Conservation (phyloP, 495 filamentous ascomycete species). For the Aspergillus hancockii region DNA sequence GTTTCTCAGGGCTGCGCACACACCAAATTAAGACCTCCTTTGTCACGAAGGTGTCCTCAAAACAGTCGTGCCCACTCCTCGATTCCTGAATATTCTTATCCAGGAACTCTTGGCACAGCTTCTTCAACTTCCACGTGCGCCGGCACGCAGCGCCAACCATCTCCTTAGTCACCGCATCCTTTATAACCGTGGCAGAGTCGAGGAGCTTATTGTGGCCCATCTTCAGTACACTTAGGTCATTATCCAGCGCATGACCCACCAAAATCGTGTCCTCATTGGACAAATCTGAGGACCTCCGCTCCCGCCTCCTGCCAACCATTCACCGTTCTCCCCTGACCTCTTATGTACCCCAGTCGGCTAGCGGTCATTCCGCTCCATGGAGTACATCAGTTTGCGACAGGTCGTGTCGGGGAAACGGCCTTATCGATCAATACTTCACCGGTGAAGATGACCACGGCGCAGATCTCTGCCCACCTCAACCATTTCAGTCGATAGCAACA, state of each 20-base stretch:
- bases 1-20: neutral
- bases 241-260: constrained; percentile 42
- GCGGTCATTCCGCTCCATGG: constrained; percentile 34
- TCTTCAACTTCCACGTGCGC: constrained; percentile 26
- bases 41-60: neutral
- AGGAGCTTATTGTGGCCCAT: constrained; percentile 41
- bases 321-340: constrained; percentile 27
- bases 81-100: constrained; percentile 27
- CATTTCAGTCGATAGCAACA: constrained; percentile 32
- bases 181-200: constrained; percentile 29
- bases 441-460: constrained; percentile 39
- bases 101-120: constrained; percentile 25
- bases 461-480: constrained; percentile 18
- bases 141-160: neutral
- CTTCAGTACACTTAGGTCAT: constrained; percentile 40
- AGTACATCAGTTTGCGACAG: constrained; percentile 37
- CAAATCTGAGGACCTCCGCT: constrained; percentile 32
- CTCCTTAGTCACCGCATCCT: constrained; percentile 15
- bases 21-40: neutral
- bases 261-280: constrained; percentile 42
- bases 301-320: constrained; percentile 40
- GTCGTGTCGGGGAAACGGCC: constrained; percentile 30
- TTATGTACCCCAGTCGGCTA: constrained; percentile 23
- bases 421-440: constrained; percentile 40
- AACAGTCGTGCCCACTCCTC: constrained; percentile 27